Conservation (phyloP, 495 filamentous ascomycete species). For the Xylaria curta region DNA sequence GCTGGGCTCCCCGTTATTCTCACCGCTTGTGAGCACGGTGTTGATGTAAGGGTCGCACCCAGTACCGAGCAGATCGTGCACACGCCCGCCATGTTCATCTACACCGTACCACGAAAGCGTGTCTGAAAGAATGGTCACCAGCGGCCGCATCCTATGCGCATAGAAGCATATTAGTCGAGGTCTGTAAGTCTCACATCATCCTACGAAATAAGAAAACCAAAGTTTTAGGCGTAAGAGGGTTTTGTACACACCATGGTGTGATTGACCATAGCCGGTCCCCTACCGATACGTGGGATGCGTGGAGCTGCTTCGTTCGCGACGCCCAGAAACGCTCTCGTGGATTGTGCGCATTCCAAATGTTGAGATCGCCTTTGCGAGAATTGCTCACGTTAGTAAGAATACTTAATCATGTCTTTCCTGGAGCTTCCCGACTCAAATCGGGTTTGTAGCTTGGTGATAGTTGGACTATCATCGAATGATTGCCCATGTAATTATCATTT, state of each 20-base stretch:
- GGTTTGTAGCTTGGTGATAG: background rate
- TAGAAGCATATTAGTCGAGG: no score
- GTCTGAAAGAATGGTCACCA: conserved; percentile 74
- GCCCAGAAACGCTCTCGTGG: conserved; percentile 84
- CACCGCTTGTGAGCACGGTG: conserved; percentile 65
- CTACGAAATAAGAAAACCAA: background rate
- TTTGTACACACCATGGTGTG: conserved; percentile 57
- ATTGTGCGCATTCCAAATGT: conserved; percentile 78
- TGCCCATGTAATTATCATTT: background rate
- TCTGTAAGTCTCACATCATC: conserved; percentile 30
- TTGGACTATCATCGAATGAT: background rate
- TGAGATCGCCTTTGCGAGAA: conserved; percentile 63
- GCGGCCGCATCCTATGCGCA: conserved; percentile 53
- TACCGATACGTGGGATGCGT: conserved; percentile 71
- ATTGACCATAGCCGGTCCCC: conserved; percentile 78
- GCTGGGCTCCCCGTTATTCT: conserved; percentile 14
- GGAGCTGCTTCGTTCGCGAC: conserved; percentile 75
- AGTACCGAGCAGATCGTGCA: conserved; percentile 80
- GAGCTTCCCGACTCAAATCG: background rate
- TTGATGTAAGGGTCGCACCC: conserved; percentile 80
- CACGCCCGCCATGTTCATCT: conserved; percentile 61
- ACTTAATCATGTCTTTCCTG: background rate
- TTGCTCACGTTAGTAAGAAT: conserved; percentile 3
- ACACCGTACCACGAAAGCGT: conserved; percentile 62
- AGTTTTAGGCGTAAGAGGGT: background rate